Conservation (phyloP, 169 alveolate genomes). For the Cryptosporidium bovis region DNA sequence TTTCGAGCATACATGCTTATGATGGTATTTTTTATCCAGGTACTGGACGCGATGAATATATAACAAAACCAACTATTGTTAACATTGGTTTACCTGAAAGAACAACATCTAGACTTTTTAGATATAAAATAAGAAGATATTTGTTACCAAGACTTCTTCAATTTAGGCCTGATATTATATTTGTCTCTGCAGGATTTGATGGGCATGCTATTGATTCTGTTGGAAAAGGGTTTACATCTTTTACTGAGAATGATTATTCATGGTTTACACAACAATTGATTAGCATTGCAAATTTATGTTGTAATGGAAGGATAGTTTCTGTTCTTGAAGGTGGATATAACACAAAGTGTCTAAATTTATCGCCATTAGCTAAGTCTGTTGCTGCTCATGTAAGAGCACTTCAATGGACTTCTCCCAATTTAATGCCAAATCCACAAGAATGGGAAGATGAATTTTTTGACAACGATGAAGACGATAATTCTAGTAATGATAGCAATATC, state of each 20-base stretch:
- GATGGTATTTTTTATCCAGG: slow-evolving; percentile 95
- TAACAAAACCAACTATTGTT: slow-evolving; percentile 83
- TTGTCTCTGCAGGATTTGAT: slow-evolving; percentile 98
- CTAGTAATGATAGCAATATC: neutral
- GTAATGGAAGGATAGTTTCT: slow-evolving; percentile 94
- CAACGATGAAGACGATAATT: slow-evolving; percentile 25
- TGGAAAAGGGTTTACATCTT: slow-evolving; percentile 88
- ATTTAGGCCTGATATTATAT: slow-evolving; percentile 93
- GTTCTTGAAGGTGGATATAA: slow-evolving; percentile 99
- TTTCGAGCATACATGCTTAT: slow-evolving; percentile 93
- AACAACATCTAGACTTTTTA: slow-evolving; percentile 82
- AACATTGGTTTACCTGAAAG: slow-evolving; percentile 87
- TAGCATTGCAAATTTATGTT: slow-evolving; percentile 91
- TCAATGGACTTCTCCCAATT: slow-evolving; percentile 71
- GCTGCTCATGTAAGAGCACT: slow-evolving; percentile 90
- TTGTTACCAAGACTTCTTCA: slow-evolving; percentile 91
- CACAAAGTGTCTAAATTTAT: slow-evolving; percentile 89
- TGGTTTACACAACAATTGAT: slow-evolving; percentile 94
- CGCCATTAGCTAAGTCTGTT: slow-evolving; percentile 94
- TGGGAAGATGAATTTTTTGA: slow-evolving; percentile 60
- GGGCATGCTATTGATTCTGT: slow-evolving; percentile 95
- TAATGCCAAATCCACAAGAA: slow-evolving; percentile 74
- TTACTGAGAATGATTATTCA: slow-evolving; percentile 93
- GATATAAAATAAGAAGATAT: slow-evolving; percentile 83
- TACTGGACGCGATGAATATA: slow-evolving; percentile 85